Conservation (phyloP, 352 stramenopile species). For the Pythium insidiosum region DNA sequence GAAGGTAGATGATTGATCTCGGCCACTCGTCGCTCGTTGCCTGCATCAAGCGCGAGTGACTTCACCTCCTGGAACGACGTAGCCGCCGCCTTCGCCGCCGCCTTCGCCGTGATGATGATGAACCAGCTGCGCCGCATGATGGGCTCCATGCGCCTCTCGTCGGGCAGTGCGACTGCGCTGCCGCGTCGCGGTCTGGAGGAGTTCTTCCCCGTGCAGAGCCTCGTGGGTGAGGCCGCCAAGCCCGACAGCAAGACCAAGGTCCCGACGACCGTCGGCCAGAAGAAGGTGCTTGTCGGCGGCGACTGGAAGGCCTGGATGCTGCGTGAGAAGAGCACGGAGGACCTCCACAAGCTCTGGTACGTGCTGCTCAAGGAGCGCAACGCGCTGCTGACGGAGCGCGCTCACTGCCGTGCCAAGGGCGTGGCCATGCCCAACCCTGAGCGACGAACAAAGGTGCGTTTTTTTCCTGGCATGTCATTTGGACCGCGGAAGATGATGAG, state of each 20-base stretch:
- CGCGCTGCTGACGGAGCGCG: slow-evolving; percentile 93
- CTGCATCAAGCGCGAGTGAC: too few species aligned
- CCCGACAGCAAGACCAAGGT: slow-evolving; percentile 39
- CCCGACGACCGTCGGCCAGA: slow-evolving; percentile 47
- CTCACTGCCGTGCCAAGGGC: slow-evolving; percentile 71
- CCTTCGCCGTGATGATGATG: slow-evolving; percentile 34
- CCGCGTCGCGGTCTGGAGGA: slow-evolving; percentile 56
- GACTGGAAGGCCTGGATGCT: slow-evolving; percentile 95
- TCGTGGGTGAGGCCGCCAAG: slow-evolving; percentile 43
- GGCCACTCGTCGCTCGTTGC: too few species aligned
- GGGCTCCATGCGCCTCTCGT: slow-evolving; percentile 40
- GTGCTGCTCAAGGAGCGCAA: slow-evolving; percentile 98
- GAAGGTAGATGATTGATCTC: too few species aligned
- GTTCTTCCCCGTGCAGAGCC: slow-evolving; percentile 60
- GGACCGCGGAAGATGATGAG: too few species aligned
- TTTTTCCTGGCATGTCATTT: neutral
- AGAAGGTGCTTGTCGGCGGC: slow-evolving; percentile 71
- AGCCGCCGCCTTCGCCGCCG: too few species aligned
- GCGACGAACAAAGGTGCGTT: slow-evolving; percentile 57
- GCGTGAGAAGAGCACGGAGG: slow-evolving; percentile 95
- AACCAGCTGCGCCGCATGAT: slow-evolving; percentile 66
- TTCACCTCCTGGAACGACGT: too few species aligned
- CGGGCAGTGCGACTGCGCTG: slow-evolving; percentile 21
- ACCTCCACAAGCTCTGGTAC: slow-evolving; percentile 98
- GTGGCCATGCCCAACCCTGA: slow-evolving; percentile 66